Evolutionary conservation across 352 stramenopile genomes (phyloP).

Genomic region (Phytophthora kernoviae): DNA sequence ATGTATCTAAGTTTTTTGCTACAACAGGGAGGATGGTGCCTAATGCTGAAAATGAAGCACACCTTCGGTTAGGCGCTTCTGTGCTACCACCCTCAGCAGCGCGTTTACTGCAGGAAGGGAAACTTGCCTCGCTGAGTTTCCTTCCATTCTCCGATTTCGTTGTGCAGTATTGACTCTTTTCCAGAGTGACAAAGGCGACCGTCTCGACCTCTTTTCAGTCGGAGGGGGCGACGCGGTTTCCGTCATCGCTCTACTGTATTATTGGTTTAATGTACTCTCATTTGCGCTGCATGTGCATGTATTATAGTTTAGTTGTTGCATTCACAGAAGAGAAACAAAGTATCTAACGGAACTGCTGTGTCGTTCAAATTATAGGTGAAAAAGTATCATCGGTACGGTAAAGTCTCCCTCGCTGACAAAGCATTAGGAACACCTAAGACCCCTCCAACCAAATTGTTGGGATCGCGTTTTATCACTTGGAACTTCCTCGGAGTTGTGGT

Average conservation of each 20-base stretch:
- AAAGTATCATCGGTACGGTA: conserved; percentile 60
- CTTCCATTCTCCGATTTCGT: conserved; percentile 17
- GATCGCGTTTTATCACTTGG: conserved; percentile 50
- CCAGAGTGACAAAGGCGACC: conserved; percentile 20
- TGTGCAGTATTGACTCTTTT: conserved; percentile 21
- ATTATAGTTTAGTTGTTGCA: conserved; percentile 6
- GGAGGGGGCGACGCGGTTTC: conserved; percentile 24
- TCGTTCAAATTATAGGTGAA: not conserved
- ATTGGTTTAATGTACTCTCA: conserved; percentile 36
- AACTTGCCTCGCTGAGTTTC: conserved; percentile 10
- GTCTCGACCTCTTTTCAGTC: conserved; percentile 19
- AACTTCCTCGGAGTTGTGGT: conserved; percentile 37
- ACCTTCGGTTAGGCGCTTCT: conserved; percentile 3
- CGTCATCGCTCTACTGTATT: conserved; percentile 36
- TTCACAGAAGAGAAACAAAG: not conserved
- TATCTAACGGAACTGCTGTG: conserved; percentile 6
- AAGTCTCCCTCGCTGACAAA: conserved; percentile 46
- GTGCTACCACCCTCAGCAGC: conserved; percentile 19
- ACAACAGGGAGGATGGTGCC: conserved; percentile 63
- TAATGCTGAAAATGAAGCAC: conserved; percentile 25
- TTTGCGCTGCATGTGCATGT: conserved; percentile 34
- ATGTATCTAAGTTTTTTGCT: conserved; percentile 3
- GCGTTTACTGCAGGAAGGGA: conserved; percentile 25
- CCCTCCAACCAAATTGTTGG: conserved; percentile 27
- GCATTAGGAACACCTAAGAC: conserved; percentile 49